A percentile compares a stretch with the other conserved stretches of the same genome.
Conservation (phyloP, 1,284 basidiomycete genomes). For the Ustanciosporium gigantosporum region DNA sequence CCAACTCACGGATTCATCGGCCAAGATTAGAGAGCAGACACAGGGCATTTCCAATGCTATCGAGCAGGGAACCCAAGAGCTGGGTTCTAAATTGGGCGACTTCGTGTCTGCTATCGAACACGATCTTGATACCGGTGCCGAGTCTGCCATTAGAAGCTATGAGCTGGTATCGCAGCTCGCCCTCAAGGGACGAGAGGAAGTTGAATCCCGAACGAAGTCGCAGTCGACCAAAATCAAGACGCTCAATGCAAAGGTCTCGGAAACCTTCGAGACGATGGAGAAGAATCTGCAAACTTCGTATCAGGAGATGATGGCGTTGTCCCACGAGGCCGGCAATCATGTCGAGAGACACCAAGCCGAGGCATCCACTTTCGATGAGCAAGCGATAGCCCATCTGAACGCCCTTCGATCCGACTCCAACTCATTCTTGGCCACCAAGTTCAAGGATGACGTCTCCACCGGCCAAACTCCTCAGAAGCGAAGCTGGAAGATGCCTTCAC, state of each 20-base stretch:
- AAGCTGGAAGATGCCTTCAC: slow-evolving; percentile 18
- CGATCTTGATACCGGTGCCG: slow-evolving; percentile 6
- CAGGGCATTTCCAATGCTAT: slow-evolving; percentile 9
- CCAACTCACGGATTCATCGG: slow-evolving; percentile 7
- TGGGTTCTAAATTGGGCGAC: slow-evolving; percentile 25
- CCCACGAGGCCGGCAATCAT: slow-evolving; percentile 1
- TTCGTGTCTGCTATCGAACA: slow-evolving; percentile 31
- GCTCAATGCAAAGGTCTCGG: slow-evolving; percentile 21
- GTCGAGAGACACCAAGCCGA: neutral
- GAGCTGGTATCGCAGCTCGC: slow-evolving; percentile 7
- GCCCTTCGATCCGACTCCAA: slow-evolving; percentile 16
- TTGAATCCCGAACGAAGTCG: slow-evolving; percentile 17
- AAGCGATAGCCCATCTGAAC: slow-evolving; percentile 1
- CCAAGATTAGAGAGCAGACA: slow-evolving; percentile 5
- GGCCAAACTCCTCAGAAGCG: slow-evolving; percentile 49
- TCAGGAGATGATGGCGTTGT: slow-evolving; percentile 1
- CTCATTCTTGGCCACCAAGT: slow-evolving; percentile 9
- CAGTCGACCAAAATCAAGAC: slow-evolving; percentile 28
- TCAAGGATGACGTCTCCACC: slow-evolving; percentile 28
- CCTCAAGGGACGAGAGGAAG: slow-evolving; percentile 5
- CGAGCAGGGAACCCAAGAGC: slow-evolving; percentile 14
- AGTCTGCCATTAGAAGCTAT: slow-evolving; percentile 2
- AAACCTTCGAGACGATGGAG: slow-evolving; percentile 12
- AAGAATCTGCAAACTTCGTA: slow-evolving; percentile 3
- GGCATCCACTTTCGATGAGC: neutral